Evolutionary conservation across 208 protist genomes (phyloP), one percentile per base, ranked within the genome.

Genomic region (Angomonas desouzai): DNA sequence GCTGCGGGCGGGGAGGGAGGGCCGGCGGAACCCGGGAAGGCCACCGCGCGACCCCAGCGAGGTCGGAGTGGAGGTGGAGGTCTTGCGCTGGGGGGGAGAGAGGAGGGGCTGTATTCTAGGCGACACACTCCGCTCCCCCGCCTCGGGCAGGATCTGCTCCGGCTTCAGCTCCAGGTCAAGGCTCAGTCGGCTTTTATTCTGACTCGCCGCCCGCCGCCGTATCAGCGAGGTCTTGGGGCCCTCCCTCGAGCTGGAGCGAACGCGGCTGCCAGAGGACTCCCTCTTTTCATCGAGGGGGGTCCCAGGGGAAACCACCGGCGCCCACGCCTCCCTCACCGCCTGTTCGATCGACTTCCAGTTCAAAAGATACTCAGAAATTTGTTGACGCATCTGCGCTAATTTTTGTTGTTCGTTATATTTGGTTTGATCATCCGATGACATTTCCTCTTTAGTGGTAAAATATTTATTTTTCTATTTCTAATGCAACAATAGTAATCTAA

Each of bases 381-480:
- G 9, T 23, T 51, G 45, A 13, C 45, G 45, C 20, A 51, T 6
- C 20, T 51, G 45, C 18, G 45, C 45, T 51, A 51, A 51, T 16
- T 23, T 13, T 51, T 51, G 45, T 23, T 51, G 45, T 23, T 51
- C 45, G n/a, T 51, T 51, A 23, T 27, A 51, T 27, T 27, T 51
- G 20, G 10, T 23, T 51, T 27, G 45, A 51, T 51, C n/a, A 18
- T 6, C 36, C 13, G 6, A 18, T 43, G 36, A 43, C 36, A 43
- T 43, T 6, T 13, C 13, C 36, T 6, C 36, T n/a, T n/a, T n/a
- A n/a, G n/a, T n/a, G n/a, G n/a, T n/a, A n/a, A n/a, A n/a, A n/a
- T n/a, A n/a, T n/a, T n/a, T 13, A 40, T 40, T 40, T 6, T 6
- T 13, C 36, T 40, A 40, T 40, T 40, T 40, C 36, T 40, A 40